Evolutionary conservation across 805 yeast genomes (phyloP).

Genomic region (Saturnispora dispora): DNA sequence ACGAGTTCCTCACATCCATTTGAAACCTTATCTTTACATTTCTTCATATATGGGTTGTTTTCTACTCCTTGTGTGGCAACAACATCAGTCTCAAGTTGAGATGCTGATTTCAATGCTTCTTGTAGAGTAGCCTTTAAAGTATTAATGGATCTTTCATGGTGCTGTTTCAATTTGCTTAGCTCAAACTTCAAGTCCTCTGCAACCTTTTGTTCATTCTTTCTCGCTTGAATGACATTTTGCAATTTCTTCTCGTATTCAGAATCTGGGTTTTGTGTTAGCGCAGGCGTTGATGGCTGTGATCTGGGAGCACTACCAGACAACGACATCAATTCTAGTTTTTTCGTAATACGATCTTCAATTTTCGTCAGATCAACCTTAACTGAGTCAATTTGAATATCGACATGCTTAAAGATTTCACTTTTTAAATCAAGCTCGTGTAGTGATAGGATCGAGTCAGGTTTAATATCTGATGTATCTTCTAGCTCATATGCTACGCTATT

Average conservation of each 20-base stretch:
- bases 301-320: conserved; percentile 1
- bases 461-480: conserved; percentile 63
- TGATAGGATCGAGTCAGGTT: conserved; percentile 50
- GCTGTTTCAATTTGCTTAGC: conserved; percentile 47
- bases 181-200: conserved; percentile 47
- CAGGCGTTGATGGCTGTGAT: background rate
- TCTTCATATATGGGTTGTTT: conserved; percentile 52
- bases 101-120: conserved; percentile 35
- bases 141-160: conserved; percentile 38
- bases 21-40: conserved; percentile 63
- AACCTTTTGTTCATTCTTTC: conserved; percentile 20
- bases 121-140: conserved; percentile 26
- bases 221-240: conserved; percentile 9
- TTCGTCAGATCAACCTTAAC: conserved; percentile 22
- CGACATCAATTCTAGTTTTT: conserved; percentile 17
- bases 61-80: conserved; percentile 21
- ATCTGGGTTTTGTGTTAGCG: conserved; percentile 6
- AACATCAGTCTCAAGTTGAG: conserved; percentile 4
- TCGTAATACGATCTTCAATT: conserved; percentile 20
- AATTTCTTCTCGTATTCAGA: conserved; percentile 9
- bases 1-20: conserved; percentile 67
- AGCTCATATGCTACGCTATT: conserved; percentile 65
- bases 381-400: conserved; percentile 22
- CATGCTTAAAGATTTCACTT: conserved; percentile 17
- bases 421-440: conserved; percentile 39